These are phyloP conservation scores for Aureobasidium sp. DNA, from an alignment of 2,329 filamentous ascomycete species.

Conservation along the genomic window DNA sequence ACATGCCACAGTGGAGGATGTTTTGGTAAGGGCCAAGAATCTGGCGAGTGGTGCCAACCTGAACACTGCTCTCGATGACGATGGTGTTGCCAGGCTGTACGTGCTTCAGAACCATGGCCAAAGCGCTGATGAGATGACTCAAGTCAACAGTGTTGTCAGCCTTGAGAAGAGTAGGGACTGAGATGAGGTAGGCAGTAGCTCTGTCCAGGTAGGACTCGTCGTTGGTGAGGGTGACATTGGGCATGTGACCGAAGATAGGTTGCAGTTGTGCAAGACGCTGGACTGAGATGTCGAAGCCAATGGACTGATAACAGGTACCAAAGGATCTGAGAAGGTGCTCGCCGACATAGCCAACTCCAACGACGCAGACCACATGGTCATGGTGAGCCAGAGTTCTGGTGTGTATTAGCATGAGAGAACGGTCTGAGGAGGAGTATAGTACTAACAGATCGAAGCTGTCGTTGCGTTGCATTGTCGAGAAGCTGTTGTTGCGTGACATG, in stretches of 20 bases:
- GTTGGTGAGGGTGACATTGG: constrained; percentile 31
- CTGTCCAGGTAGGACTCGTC: constrained; percentile 29
- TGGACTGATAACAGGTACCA: constrained; percentile 15
- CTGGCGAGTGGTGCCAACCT: constrained; percentile 45
- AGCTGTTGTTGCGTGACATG: constrained; percentile 9
- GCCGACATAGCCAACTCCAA: constrained; percentile 17
- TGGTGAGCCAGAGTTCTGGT: background rate
- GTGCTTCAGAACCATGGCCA: constrained; percentile 33
- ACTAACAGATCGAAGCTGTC: constrained; percentile 8
- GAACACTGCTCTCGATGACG: constrained; percentile 46
- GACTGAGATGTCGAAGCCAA: constrained; percentile 37
- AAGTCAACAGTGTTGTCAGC: constrained; percentile 41
- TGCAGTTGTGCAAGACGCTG: constrained; percentile 29
- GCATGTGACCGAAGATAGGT: constrained; percentile 19
- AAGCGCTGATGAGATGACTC: constrained; percentile 37
- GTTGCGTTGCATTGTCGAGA: constrained; percentile 9
- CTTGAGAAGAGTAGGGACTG: constrained; percentile 44
- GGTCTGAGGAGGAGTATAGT: constrained; percentile 14
- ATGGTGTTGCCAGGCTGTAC: constrained; percentile 39
- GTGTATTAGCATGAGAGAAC: background rate
- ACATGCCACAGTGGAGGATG: constrained; percentile 33
- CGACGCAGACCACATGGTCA: constrained; percentile 14
- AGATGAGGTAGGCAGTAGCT: constrained; percentile 46
- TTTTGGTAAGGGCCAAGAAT: constrained; percentile 37
- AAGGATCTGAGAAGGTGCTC: constrained; percentile 17